A percentile compares a stretch with the other conserved stretches of the same genome.
Evolutionary conservation across 352 stramenopile genomes (phyloP).

Genomic region (Globisporangium middletonii): DNA sequence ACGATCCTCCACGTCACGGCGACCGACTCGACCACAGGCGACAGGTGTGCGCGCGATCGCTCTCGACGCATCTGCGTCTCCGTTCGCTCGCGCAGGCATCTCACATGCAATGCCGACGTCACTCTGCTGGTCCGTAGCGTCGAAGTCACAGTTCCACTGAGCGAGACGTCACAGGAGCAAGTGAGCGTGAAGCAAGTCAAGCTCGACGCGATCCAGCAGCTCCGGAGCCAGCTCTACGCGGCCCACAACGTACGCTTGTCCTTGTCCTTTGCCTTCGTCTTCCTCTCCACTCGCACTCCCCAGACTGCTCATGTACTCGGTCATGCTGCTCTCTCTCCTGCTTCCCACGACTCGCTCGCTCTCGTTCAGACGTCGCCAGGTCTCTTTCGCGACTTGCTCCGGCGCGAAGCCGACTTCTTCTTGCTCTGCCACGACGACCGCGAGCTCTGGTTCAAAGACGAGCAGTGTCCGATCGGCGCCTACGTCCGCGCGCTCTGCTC

Average conservation of each 20-base stretch:
- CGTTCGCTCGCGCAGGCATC: background rate
- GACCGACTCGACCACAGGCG: slow-evolving; percentile 16
- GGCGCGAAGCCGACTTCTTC: slow-evolving; percentile 40
- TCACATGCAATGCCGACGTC: background rate
- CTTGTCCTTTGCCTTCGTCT: background rate
- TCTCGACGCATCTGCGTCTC: background rate
- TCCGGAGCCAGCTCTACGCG: slow-evolving; percentile 26
- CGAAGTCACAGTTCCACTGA: slow-evolving; percentile 34
- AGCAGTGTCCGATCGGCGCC: slow-evolving; percentile 33
- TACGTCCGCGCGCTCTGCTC: slow-evolving; percentile 25
- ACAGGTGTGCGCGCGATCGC: slow-evolving; percentile 19
- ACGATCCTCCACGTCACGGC: slow-evolving; percentile 30
- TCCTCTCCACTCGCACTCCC: background rate
- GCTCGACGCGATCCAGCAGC: slow-evolving; percentile 43
- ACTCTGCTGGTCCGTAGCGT: slow-evolving; percentile 8
- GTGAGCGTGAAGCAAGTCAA: slow-evolving; percentile 54
- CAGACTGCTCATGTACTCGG: too few species aligned
- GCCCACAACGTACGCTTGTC: slow-evolving; percentile 11
- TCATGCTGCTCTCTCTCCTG: background rate
- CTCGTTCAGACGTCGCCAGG: slow-evolving; percentile 8
- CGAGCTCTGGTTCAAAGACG: slow-evolving; percentile 50
- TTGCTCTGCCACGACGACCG: slow-evolving; percentile 29
- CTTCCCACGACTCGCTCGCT: background rate
- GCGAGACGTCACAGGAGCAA: slow-evolving; percentile 22
- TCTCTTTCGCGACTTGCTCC: slow-evolving; percentile 22